Evolutionary conservation across 441 rosid genomes (phyloP).

Genomic region (Francoa sonchifolia): DNA sequence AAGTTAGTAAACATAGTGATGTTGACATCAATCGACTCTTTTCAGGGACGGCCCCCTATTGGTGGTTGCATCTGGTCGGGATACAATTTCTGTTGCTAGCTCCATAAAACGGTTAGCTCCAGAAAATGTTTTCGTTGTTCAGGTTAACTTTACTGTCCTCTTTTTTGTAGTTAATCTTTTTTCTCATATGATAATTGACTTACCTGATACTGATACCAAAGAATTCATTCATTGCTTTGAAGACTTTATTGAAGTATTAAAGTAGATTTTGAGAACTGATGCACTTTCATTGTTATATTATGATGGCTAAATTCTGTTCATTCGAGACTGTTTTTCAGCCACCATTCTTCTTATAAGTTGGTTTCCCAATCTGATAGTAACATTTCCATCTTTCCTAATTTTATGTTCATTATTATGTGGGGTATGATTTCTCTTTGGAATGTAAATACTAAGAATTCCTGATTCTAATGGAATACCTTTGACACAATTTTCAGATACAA

Average conservation of each 20-base stretch:
- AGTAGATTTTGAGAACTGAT: too few species aligned
- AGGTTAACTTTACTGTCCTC: conserved; percentile 38
- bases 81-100: conserved; percentile 66
- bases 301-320: too few species aligned
- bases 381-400: too few species aligned
- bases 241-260: too few species aligned
- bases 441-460: not conserved
- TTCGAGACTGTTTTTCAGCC: too few species aligned
- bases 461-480: conserved; percentile 2
- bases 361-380: too few species aligned
- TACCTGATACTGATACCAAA: not conserved
- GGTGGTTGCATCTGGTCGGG: conserved; percentile 89
- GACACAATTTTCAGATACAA: conserved; percentile 48
- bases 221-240: too few species aligned
- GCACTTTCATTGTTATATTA: too few species aligned
- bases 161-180: too few species aligned
- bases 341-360: too few species aligned
- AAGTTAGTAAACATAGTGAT: too few species aligned
- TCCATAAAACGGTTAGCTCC: conserved; percentile 72
- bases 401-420: too few species aligned
- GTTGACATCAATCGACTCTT: conserved; percentile 8
- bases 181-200: conserved; percentile 5
- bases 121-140: conserved; percentile 72
- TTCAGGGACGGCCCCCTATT: conserved; percentile 80
- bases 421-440: not conserved